Percentiles rank a stretch among this genome's conserved stretches.
phyloP scores from a whole-genome alignment of 495 filamentous ascomycete genomes.

The Lasiosphaeriaceae sp. region DNA sequence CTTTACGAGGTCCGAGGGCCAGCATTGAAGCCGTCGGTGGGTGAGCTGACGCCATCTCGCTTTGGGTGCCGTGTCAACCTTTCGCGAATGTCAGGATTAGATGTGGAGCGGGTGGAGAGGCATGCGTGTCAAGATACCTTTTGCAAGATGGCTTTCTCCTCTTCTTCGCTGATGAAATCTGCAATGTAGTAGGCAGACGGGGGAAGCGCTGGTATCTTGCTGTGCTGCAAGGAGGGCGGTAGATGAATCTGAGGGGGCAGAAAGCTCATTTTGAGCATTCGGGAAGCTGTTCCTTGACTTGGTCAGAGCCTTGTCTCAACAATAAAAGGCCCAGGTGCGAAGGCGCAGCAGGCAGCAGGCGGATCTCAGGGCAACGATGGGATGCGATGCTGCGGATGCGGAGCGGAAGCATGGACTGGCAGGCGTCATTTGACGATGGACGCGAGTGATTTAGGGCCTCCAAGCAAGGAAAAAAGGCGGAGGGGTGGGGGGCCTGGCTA shows the following conservation, averaged over 20 bases:
- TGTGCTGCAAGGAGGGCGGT: slow-evolving; percentile 45
- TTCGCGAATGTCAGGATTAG: slow-evolving; percentile 14
- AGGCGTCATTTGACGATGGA: background rate
- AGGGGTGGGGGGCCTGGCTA: background rate
- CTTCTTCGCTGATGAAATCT: slow-evolving; percentile 73
- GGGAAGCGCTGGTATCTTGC: slow-evolving; percentile 57
- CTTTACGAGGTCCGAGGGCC: slow-evolving; percentile 72
- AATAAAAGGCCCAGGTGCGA: too few relatives aligned
- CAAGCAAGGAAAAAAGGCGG: background rate
- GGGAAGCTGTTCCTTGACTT: background rate
- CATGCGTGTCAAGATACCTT: slow-evolving; percentile 49
- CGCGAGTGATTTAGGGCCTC: background rate
- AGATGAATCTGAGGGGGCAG: slow-evolving; percentile 15
- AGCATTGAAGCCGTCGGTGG: slow-evolving; percentile 84
- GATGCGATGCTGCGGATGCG: background rate
- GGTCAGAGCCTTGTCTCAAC: background rate
- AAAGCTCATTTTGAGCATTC: background rate
- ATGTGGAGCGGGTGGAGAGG: slow-evolving; percentile 2
- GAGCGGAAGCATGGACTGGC: background rate
- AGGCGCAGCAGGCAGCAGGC: background rate
- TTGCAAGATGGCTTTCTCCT: slow-evolving; percentile 66
- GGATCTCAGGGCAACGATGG: background rate
- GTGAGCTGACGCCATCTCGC: slow-evolving; percentile 82
- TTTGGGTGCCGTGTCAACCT: slow-evolving; percentile 59
- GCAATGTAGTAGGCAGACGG: slow-evolving; percentile 78